Evolutionary conservation across 1,284 basidiomycete genomes (phyloP).

Genomic region (Cryptococcus floricola): DNA sequence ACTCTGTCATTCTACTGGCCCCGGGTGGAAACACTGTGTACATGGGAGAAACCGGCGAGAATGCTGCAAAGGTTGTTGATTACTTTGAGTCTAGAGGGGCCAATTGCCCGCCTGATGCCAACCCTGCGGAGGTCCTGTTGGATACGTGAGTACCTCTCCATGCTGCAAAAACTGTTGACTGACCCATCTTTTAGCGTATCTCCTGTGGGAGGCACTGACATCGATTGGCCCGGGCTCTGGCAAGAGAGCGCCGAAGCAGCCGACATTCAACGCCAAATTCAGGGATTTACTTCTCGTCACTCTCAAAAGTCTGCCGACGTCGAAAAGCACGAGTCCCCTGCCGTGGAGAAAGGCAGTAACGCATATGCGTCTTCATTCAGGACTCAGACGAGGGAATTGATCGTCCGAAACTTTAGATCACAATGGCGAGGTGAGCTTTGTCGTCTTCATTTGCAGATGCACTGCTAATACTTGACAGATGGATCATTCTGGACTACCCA

Average conservation of each 20-base stretch:
- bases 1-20: neutral
- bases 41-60: neutral
- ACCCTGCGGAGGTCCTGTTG: neutral
- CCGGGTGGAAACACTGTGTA: neutral
- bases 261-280: neutral
- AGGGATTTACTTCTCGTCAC: no score
- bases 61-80: neutral
- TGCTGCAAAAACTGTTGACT: neutral
- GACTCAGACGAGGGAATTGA: neutral
- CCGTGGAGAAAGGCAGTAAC: neutral
- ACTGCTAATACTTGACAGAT: neutral
- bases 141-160: neutral
- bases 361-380: neutral
- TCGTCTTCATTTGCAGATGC: neutral
- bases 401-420: neutral
- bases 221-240: neutral
- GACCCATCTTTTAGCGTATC: neutral
- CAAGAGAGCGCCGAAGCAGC: neutral
- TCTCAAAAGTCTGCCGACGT: no score
- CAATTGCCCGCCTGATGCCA: neutral
- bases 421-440: neutral
- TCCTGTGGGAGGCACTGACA: neutral
- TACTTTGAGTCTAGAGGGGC: neutral
- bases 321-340: no score
- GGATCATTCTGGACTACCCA: neutral